Percentiles rank a stretch among this genome's conserved stretches.
These are phyloP conservation scores for Rutstroemia sp. DNA, from an alignment of 2,329 filamentous ascomycete species.

Conservation along the genomic window DNA sequence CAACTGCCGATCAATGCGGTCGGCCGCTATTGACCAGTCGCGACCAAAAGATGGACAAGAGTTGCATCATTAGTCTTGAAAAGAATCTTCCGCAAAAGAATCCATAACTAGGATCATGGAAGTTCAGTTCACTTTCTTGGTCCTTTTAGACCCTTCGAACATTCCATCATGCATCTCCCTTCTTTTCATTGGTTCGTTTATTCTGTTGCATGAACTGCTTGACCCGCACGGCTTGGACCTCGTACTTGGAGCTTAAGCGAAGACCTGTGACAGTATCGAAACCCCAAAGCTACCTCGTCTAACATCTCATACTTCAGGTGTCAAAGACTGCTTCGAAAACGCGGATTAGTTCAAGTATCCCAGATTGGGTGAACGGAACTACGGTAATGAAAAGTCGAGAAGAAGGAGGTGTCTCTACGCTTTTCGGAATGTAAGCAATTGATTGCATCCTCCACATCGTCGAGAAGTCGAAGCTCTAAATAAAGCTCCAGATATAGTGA, in stretches of 20 bases:
- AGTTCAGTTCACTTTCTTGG: background rate
- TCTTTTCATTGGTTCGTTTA: background rate
- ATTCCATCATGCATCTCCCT: background rate
- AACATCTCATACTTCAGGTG: conserved; percentile 15
- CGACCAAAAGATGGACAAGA: background rate
- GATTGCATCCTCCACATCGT: background rate
- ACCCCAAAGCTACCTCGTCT: conserved; percentile 23
- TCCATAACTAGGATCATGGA: conserved; percentile 1
- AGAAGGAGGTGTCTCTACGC: background rate
- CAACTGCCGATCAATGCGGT: background rate
- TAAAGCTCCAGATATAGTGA: background rate
- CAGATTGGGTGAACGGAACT: background rate
- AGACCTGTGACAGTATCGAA: conserved; percentile 27
- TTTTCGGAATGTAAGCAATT: background rate
- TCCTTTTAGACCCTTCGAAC: background rate
- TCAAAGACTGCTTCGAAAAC: conserved; percentile 10
- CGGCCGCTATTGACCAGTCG: background rate
- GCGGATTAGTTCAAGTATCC: conserved; percentile 1
- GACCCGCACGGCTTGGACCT: conserved; percentile 11
- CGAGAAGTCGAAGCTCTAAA: background rate
- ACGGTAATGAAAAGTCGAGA: background rate
- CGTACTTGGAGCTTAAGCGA: conserved; percentile 21
- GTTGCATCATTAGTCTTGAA: background rate
- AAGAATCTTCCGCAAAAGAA: background rate
- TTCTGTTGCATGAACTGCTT: conserved; percentile 17